These are phyloP conservation scores for Mitragyna speciosa DNA, from an alignment of 257 asterid genomes.

Conservation along the genomic window DNA sequence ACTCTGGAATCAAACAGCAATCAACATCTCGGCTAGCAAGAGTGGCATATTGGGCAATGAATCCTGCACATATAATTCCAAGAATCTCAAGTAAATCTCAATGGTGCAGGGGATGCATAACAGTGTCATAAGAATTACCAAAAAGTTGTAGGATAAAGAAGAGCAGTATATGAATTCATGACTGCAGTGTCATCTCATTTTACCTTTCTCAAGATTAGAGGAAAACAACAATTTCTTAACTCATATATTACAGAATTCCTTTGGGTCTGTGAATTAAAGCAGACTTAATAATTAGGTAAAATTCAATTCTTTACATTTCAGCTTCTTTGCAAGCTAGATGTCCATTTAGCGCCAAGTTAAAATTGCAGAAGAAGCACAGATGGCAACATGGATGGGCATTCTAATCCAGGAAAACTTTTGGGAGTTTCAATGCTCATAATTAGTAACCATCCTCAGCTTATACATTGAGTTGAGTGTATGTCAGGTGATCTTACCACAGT, in stretches of 20 bases:
- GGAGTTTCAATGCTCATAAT: neutral
- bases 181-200: neutral
- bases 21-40: slow-evolving; percentile 96
- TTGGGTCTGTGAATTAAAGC: neutral
- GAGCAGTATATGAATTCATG: neutral
- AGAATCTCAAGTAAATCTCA: neutral
- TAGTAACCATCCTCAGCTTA: neutral
- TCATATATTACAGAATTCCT: neutral
- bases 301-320: neutral
- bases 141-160: neutral
- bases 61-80: slow-evolving; percentile 50
- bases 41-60: slow-evolving; percentile 94
- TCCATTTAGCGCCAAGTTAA: slow-evolving; percentile 3
- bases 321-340: neutral
- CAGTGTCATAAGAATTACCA: neutral
- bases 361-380: neutral
- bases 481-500: slow-evolving; percentile 59
- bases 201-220: neutral
- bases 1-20: slow-evolving; percentile 92
- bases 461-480: neutral
- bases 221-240: neutral
- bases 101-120: neutral
- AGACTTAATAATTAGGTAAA: neutral
- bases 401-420: neutral
- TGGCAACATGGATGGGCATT: neutral